A percentile compares a stretch with the other conserved stretches of the same genome.
Evolutionary conservation across 495 filamentous ascomycete genomes (phyloP).

Genomic region (Aspergillus kassunensis): DNA sequence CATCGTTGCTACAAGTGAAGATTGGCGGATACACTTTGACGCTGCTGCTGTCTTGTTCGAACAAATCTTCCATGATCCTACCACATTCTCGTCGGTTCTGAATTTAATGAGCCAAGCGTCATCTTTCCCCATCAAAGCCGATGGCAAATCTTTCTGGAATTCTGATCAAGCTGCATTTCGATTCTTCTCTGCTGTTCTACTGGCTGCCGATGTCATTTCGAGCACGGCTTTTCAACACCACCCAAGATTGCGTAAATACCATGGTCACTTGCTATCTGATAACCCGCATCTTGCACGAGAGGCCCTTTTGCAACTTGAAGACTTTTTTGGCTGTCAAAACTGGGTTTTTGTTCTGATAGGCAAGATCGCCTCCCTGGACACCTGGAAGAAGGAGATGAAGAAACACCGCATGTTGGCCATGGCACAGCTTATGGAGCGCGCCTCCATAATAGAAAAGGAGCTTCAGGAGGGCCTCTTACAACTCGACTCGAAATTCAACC

Average conservation of each 20-base stretch:
- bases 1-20: neutral
- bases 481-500: neutral
- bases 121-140: neutral
- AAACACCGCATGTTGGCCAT: neutral
- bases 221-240: neutral
- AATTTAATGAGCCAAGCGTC: neutral
- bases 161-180: neutral
- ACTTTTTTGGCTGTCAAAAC: conserved; percentile 6
- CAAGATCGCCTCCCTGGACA: neutral
- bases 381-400: conserved; percentile 4
- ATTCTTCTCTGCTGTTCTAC: conserved; percentile 1
- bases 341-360: conserved; percentile 2
- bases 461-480: neutral
- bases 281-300: neutral
- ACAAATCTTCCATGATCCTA: neutral
- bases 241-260: neutral
- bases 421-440: neutral
- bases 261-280: neutral
- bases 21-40: conserved; percentile 1
- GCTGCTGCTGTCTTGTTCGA: neutral
- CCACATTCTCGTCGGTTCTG: neutral
- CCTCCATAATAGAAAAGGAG: neutral
- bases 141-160: neutral
- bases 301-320: neutral
- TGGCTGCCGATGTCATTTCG: neutral